Percentiles rank a stretch among this genome's conserved stretches.
Conservation (phyloP, 768 basidiomycete species). For the Vararia minispora region DNA sequence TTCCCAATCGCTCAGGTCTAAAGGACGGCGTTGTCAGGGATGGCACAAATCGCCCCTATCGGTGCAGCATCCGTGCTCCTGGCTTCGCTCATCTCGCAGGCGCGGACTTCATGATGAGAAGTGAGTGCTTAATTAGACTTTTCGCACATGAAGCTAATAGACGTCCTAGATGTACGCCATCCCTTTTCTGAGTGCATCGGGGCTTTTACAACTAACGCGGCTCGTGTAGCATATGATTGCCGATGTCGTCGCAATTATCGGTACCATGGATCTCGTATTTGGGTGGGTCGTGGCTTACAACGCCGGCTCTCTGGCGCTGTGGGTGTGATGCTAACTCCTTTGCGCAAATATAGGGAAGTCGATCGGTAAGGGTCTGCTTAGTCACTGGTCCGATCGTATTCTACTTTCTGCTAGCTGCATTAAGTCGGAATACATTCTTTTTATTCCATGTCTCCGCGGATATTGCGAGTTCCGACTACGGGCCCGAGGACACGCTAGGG, state of each 20-base stretch:
- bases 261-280: slow-evolving; percentile 97
- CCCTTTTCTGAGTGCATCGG: not conserved
- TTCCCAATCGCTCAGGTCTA: not conserved
- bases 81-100: slow-evolving; percentile 95
- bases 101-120: slow-evolving; percentile 96
- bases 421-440: not conserved
- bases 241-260: slow-evolving; percentile 94
- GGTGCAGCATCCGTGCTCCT: slow-evolving; percentile 94
- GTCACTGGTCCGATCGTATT: slow-evolving; percentile 1
- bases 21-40: slow-evolving; percentile 38
- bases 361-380: slow-evolving; percentile 25
- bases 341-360: slow-evolving; percentile 34
- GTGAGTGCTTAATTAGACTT: slow-evolving; percentile 31
- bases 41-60: slow-evolving; percentile 90
- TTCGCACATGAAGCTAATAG: slow-evolving; percentile 3
- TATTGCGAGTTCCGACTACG: no score
- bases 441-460: no score
- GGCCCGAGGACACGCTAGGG: no score
- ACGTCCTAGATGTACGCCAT: slow-evolving; percentile 27
- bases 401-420: not conserved
- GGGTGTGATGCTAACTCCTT: no score
- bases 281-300: slow-evolving; percentile 74
- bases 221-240: slow-evolving; percentile 69
- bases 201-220: slow-evolving; percentile 6
- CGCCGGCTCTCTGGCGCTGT: no score